Conservation (phyloP, 2,329 filamentous ascomycete species). For the Akanthomyces dipterigenus region DNA sequence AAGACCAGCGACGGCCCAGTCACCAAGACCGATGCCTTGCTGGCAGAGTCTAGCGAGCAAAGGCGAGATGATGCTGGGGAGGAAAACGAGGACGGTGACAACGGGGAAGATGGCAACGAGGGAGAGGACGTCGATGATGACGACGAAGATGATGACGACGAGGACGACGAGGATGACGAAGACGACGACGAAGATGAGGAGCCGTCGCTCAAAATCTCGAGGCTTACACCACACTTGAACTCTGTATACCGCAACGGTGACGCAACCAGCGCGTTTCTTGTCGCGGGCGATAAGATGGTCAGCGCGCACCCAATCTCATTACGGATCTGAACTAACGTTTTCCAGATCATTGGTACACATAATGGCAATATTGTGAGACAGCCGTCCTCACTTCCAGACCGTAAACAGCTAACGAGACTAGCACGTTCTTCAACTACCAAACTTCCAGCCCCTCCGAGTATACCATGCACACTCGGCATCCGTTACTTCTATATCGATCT, state of each 20-base stretch:
- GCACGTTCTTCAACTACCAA: constrained; percentile 81
- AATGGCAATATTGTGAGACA: constrained; percentile 85
- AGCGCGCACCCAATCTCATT: constrained; percentile 16
- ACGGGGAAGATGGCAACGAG: constrained; percentile 22
- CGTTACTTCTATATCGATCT: constrained; percentile 83
- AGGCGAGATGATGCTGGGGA: constrained; percentile 18
- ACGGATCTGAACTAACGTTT: constrained; percentile 24
- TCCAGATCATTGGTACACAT: constrained; percentile 82
- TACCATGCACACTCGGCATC: constrained; percentile 93
- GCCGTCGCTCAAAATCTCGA: constrained; percentile 86
- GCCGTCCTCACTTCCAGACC: not conserved
- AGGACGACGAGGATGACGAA: constrained; percentile 59
- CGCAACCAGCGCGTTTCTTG: constrained; percentile 83
- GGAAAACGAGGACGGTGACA: constrained; percentile 20
- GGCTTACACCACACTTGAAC: constrained; percentile 72
- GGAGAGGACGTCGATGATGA: constrained; percentile 37
- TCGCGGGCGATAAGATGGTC: constrained; percentile 96
- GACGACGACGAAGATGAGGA: constrained; percentile 88
- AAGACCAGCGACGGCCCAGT: not conserved
- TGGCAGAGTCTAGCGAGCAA: not conserved
- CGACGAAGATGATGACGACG: constrained; percentile 38
- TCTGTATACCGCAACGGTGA: constrained; percentile 90
- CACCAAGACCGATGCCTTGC: not conserved
- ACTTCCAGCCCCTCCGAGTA: constrained; percentile 71
- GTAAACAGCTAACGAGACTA: constrained; percentile 32